These are phyloP conservation scores for Cucumis sativus DNA, from an alignment of 306 rosid genomes.

Conservation along the genomic window Cucumber_9930_V3 NC_026656.2:17249501-17250000, in stretches of 20 bases:
- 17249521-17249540: constrained; percentile 93
- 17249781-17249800: constrained; percentile 50
- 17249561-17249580: constrained; percentile 46
- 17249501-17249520: constrained; percentile 82
- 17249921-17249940: constrained; percentile 56
- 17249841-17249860: constrained; percentile 40
- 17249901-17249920: constrained; percentile 79
- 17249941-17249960: constrained; percentile 92
- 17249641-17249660: constrained; percentile 63
- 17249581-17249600: constrained; percentile 74
- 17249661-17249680: constrained; percentile 58
- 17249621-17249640: constrained; percentile 63
- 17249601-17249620: constrained; percentile 66
- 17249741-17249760: constrained; percentile 53
- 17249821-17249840: constrained; percentile 48
- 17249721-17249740: constrained; percentile 59
- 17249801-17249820: constrained; percentile 45
- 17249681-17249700: constrained; percentile 72
- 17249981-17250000: constrained; percentile 50
- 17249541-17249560: constrained; percentile 65
- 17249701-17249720: constrained; percentile 51
- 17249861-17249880: constrained; percentile 7
- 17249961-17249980: constrained; percentile 58
- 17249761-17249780: constrained; percentile 68
- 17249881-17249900: constrained; percentile 63